Evolutionary conservation across 2,329 filamentous ascomycete genomes (phyloP).

Genomic region (Aspergillus clavatus): DNA sequence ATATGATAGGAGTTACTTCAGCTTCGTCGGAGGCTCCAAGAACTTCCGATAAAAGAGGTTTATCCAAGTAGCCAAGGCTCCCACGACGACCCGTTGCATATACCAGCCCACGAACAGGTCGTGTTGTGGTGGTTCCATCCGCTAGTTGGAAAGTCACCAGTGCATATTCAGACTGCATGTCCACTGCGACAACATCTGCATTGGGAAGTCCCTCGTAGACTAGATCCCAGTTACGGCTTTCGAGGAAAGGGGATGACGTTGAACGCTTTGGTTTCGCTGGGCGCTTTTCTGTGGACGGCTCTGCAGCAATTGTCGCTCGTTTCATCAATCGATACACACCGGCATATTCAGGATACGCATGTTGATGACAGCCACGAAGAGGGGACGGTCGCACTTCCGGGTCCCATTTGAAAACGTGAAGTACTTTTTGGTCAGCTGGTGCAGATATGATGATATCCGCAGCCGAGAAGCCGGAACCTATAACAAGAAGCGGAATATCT

Average conservation of each 20-base stretch:
- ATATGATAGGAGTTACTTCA: slow-evolving; percentile 37
- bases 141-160: slow-evolving; percentile 41
- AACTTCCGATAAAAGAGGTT: slow-evolving; percentile 46
- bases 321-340: slow-evolving; percentile 59
- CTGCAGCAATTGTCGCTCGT: slow-evolving; percentile 37
- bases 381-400: slow-evolving; percentile 53
- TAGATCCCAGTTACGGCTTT: slow-evolving; percentile 46
- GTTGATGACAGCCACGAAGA: slow-evolving; percentile 54
- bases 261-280: slow-evolving; percentile 24
- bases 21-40: slow-evolving; percentile 24
- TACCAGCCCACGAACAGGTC: slow-evolving; percentile 46
- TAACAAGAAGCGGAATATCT: slow-evolving; percentile 47
- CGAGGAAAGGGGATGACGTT: slow-evolving; percentile 45
- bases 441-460: slow-evolving; percentile 58
- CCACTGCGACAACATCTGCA: slow-evolving; percentile 43
- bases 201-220: slow-evolving; percentile 55
- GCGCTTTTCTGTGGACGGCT: slow-evolving; percentile 17
- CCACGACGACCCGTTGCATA: slow-evolving; percentile 56
- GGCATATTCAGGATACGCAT: slow-evolving; percentile 60
- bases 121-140: slow-evolving; percentile 42
- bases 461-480: slow-evolving; percentile 59
- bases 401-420: slow-evolving; percentile 60
- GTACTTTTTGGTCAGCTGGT: slow-evolving; percentile 46
- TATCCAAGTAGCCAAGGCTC: slow-evolving; percentile 48
- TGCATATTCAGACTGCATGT: slow-evolving; percentile 28